phyloP scores from a whole-genome alignment of 2,329 filamentous ascomycete species.

The Gliomastix tumulicola region DNA sequence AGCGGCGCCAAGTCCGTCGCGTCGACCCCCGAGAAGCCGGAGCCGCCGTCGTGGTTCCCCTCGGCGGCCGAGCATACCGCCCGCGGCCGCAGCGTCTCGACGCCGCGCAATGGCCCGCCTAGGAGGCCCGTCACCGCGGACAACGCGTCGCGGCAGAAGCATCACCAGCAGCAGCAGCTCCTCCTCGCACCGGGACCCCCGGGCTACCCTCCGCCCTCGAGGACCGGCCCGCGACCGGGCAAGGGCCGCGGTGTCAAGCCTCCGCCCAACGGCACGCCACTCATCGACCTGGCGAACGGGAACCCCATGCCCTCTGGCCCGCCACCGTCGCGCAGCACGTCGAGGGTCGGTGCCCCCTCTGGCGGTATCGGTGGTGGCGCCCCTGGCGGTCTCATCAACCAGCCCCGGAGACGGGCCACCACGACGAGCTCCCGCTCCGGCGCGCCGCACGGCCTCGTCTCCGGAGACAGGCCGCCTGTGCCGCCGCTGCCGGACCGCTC shows the following conservation, averaged over 20 bases:
- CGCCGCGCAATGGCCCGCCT: conserved; percentile 1
- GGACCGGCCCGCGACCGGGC: conserved; percentile 48
- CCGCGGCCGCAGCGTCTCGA: conserved; percentile 14
- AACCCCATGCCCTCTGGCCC: conserved; percentile 1
- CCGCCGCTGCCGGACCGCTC: conserved; percentile 7
- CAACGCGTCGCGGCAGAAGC: conserved; percentile 4
- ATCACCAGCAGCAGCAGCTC: conserved; percentile 39
- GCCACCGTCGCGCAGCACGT: background rate
- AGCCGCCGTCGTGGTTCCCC: conserved; percentile 25
- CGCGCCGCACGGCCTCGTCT: background rate
- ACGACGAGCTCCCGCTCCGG: background rate
- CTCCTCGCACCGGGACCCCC: conserved; percentile 57
- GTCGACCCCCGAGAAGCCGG: conserved; percentile 12
- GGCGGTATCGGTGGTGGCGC: no score
- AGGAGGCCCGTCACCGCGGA: conserved; percentile 17
- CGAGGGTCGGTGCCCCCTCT: background rate
- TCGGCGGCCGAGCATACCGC: conserved; percentile 28
- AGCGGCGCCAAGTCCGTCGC: conserved; percentile 15
- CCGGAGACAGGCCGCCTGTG: conserved; percentile 6
- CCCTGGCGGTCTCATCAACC: no score
- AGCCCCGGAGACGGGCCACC: background rate
- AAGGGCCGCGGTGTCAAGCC: conserved; percentile 32
- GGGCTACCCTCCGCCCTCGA: no score
- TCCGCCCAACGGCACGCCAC: conserved; percentile 27
- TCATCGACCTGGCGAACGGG: conserved; percentile 38